phyloP scores from a whole-genome alignment of 495 filamentous ascomycete species.

The Xylaria grammica region DNA sequence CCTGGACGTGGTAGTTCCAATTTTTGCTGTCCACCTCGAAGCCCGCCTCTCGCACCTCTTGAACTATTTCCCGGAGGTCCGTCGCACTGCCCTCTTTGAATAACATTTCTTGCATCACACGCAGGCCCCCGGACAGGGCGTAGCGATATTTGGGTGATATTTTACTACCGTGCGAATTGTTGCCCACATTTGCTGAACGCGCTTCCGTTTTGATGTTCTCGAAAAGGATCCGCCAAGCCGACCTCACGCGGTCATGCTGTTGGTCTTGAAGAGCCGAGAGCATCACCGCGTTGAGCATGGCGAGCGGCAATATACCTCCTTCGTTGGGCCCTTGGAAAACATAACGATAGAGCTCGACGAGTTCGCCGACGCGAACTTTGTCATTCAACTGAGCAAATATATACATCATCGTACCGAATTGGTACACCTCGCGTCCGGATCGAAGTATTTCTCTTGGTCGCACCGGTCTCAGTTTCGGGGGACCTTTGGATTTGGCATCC shows the following conservation, averaged over 20 bases:
- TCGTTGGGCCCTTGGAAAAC: slow-evolving; percentile 39
- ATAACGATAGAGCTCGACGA: slow-evolving; percentile 60
- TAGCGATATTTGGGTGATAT: slow-evolving; percentile 63
- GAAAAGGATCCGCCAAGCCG: slow-evolving; percentile 69
- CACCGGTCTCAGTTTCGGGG: slow-evolving; percentile 21
- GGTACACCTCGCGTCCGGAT: slow-evolving; percentile 55
- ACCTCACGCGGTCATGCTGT: slow-evolving; percentile 62
- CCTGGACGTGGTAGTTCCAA: slow-evolving; percentile 66
- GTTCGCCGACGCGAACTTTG: slow-evolving; percentile 56
- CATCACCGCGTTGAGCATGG: slow-evolving; percentile 71
- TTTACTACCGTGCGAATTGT: slow-evolving; percentile 27
- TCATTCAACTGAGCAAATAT: slow-evolving; percentile 64
- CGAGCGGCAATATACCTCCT: slow-evolving; percentile 51
- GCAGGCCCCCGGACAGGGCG: slow-evolving; percentile 60
- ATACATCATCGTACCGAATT: slow-evolving; percentile 60
- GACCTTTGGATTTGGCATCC: neutral
- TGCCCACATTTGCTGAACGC: slow-evolving; percentile 34
- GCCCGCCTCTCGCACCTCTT: slow-evolving; percentile 60
- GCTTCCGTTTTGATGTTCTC: slow-evolving; percentile 55
- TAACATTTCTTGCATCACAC: slow-evolving; percentile 65
- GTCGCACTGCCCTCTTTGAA: slow-evolving; percentile 48
- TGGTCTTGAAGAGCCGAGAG: slow-evolving; percentile 58
- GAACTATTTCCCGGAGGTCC: slow-evolving; percentile 56
- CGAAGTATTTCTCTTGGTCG: slow-evolving; percentile 43
- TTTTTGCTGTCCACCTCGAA: slow-evolving; percentile 68